phyloP scores from a whole-genome alignment of 1,284 basidiomycete species.

The Cutaneotrichosporon daszewskae region DNA sequence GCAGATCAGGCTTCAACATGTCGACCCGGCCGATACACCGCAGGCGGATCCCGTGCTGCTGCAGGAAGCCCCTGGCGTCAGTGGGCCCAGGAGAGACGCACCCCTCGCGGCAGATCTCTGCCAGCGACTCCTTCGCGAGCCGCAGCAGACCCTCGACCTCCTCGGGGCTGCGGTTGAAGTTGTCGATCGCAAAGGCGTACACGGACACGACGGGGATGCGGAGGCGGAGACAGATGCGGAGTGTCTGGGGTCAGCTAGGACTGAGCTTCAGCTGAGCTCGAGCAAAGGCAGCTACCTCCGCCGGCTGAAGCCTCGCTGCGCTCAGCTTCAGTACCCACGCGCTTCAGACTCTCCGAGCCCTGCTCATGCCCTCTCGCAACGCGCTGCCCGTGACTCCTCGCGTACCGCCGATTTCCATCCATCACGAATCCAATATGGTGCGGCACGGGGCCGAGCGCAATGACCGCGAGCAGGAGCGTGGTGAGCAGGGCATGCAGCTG shows the following conservation, averaged over 20 bases:
- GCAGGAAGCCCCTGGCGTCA: conserved; percentile 61
- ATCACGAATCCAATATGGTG: conserved; percentile 92
- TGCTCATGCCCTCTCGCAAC: conserved; percentile 74
- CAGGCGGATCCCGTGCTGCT: conserved; percentile 75
- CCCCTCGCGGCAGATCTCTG: conserved; percentile 79
- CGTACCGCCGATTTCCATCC: conserved; percentile 95
- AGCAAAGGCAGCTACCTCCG: background rate
- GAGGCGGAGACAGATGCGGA: conserved; percentile 74
- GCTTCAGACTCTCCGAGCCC: conserved; percentile 74
- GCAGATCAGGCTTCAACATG: conserved; percentile 72
- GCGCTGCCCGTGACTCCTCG: conserved; percentile 61
- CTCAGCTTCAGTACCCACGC: conserved; percentile 53
- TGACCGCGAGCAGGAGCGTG: conserved; percentile 56
- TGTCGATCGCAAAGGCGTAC: conserved; percentile 96
- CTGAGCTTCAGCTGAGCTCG: background rate
- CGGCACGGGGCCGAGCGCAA: conserved; percentile 79
- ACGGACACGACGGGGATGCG: conserved; percentile 77
- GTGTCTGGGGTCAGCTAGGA: conserved; percentile 53
- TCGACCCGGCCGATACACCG: conserved; percentile 72
- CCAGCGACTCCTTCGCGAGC: conserved; percentile 71
- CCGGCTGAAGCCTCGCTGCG: too few relatives aligned
- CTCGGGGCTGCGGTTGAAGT: conserved; percentile 80
- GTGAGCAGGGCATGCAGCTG: conserved; percentile 35
- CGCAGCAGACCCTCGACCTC: conserved; percentile 87
- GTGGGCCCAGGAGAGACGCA: conserved; percentile 45